Evolutionary conservation across 768 basidiomycete genomes (phyloP).

Genomic region (Naganishia vishniacii): DNA sequence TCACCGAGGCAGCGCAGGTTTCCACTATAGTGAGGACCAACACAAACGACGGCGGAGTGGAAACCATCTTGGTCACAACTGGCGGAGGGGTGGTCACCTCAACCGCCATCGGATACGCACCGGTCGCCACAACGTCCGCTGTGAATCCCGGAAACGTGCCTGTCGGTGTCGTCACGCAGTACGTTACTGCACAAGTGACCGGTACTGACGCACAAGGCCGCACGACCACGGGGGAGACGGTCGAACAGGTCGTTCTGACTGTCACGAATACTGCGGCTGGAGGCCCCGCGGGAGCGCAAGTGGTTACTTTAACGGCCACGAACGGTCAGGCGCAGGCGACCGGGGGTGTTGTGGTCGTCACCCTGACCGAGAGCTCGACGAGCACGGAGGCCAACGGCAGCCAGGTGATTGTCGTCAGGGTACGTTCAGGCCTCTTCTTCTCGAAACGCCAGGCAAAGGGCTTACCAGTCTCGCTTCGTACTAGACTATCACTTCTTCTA

Average conservation of each 20-base stretch:
- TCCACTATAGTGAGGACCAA: constrained; percentile 4
- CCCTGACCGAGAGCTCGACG: constrained; percentile 16
- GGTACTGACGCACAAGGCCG: constrained; percentile 9
- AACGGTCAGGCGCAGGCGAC: constrained; percentile 7
- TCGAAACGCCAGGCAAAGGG: too few species aligned
- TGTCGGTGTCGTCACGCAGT: constrained; percentile 19
- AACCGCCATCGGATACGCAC: neutral
- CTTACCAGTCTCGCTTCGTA: neutral
- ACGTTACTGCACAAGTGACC: constrained; percentile 15
- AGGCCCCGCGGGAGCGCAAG: neutral
- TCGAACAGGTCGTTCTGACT: constrained; percentile 12
- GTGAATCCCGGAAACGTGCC: neutral
- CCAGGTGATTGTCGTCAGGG: constrained; percentile 23
- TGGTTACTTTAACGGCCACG: constrained; percentile 22
- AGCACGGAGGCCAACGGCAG: constrained; percentile 17
- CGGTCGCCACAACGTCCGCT: neutral
- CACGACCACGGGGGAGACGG: neutral
- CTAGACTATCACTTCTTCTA: constrained; percentile 24
- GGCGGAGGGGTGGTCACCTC: constrained; percentile 11
- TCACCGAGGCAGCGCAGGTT: neutral
- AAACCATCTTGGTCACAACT: neutral
- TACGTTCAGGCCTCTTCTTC: neutral
- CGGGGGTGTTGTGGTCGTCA: constrained; percentile 23
- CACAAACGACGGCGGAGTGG: neutral
- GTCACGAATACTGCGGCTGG: constrained; percentile 11